Base-by-base conservation (phyloP, 2,329 filamentous ascomycete genomes). In the Neopestalotiopsis sp. region DNA sequence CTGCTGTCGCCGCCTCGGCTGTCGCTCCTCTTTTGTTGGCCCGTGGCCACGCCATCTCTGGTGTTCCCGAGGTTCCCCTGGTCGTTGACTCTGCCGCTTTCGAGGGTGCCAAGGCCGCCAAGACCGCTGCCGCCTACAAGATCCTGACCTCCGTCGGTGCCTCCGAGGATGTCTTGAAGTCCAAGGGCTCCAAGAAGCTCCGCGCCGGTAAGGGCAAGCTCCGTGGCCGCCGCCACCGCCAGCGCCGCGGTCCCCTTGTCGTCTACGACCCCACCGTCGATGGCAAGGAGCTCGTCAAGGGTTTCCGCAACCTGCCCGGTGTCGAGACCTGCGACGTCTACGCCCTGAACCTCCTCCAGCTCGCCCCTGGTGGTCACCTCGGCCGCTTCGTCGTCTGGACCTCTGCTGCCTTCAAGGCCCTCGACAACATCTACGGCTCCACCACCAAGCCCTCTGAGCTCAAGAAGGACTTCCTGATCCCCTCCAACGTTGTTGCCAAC, bases 341-440 rank as follows among this genome's bases (percentile, higher is more conserved):
- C 86, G 88, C 94, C 75, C 91, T 99, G 80, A 98, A 98, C 91
- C 95, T 98, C 80, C 94, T 99, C 84, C 96, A 99, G 90, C 94
- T 99, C 82, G 96, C 96, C 76, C 96, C 96, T 77, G 96, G 96
- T 90, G 97, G 96, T 80, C 96, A 99, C 88, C 93, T 99, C 78
- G 96, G 96, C 79, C 96, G 96, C 81, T 99, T 99, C 91, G 90
- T 99, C 84, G 90, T 99, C 90, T 99, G 96, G 96, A 96, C 96
- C 79, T 99, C 97, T 67, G 89, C 94, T 75, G 96, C 96, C 74
- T 98, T 99, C 90, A 91, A 94, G 86, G 94, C 95, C 75, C 94
- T 99, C 74, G 95, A 99, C 86, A 91, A 91, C 85, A 92, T 99
- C 89, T 99, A 99, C 89, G 95, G 95, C 83, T 92, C 92, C 82